phyloP scores from a whole-genome alignment of 441 rosid genomes.

The Cnidoscolus chayamansa region DNA sequence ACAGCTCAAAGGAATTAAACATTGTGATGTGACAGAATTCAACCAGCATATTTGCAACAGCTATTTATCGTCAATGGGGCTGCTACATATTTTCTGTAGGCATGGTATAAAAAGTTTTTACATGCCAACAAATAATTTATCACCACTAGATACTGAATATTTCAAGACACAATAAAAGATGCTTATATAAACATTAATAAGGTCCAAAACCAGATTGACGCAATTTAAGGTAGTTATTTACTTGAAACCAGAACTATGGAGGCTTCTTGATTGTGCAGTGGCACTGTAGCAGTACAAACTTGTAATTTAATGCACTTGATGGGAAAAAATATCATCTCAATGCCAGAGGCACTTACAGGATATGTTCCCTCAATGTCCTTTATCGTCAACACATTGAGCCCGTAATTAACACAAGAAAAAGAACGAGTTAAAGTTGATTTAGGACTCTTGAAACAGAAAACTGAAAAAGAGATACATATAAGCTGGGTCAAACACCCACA shows the following conservation, averaged over 20 bases:
- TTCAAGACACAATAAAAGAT: not conserved
- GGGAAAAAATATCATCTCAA: not conserved
- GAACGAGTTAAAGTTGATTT: not conserved
- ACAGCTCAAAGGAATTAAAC: not conserved
- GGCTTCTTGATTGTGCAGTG: not conserved
- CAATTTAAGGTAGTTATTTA: not conserved
- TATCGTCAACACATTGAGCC: not conserved
- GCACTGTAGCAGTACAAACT: not conserved
- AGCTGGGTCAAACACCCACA: not conserved
- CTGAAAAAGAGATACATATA: not conserved
- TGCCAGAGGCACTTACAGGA: not conserved
- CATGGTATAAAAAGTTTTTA: not conserved
- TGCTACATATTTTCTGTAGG: not conserved
- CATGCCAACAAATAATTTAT: not conserved
- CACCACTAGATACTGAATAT: not conserved
- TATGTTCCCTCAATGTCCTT: not conserved
- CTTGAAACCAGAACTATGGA: constrained; percentile 1
- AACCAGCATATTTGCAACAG: not conserved
- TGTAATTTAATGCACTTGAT: not conserved
- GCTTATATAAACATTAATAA: not conserved
- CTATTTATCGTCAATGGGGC: not conserved
- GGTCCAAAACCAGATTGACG: not conserved
- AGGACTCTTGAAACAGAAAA: constrained; percentile 3
- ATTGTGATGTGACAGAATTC: not conserved
- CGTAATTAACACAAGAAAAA: not conserved